Conservation (phyloP, 169 alveolate genomes). For the Sarcocystis neurona region DNA sequence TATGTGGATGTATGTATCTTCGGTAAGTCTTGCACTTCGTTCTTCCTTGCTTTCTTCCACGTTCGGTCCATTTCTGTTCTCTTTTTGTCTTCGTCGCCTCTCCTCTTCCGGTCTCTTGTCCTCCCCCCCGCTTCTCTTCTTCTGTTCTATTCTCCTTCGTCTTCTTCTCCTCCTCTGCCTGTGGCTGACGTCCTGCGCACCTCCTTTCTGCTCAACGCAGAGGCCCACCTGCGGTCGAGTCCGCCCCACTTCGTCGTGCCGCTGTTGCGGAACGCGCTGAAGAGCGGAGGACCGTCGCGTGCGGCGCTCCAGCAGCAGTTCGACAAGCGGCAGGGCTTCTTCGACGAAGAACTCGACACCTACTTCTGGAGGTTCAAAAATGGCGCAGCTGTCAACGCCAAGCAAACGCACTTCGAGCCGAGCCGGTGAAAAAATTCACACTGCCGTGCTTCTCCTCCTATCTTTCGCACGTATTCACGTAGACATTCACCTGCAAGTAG, state of each 20-base stretch:
- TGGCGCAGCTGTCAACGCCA: slow-evolving; percentile 23
- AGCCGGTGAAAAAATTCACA: neutral
- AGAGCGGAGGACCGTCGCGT: neutral
- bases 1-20: neutral
- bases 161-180: no score
- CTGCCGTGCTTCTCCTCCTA: neutral
- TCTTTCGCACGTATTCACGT: no score
- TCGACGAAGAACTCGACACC: neutral
- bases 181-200: no score
- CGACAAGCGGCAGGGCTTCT: neutral
- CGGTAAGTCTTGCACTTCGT: neutral
- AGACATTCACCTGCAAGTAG: no score
- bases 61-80: no score
- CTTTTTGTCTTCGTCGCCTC: no score
- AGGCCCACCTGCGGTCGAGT: neutral
- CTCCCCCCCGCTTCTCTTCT: no score
- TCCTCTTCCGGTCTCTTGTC: no score
- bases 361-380: slow-evolving; percentile 6
- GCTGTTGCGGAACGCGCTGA: neutral
- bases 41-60: neutral
- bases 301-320: neutral
- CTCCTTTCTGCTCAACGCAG: no score
- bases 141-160: no score
- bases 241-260: neutral
- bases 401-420: slow-evolving; percentile 16